Percentiles rank a stretch among this genome's conserved stretches.
phyloP scores from a whole-genome alignment of 306 rosid species.

The Medicago arabica region DNA sequence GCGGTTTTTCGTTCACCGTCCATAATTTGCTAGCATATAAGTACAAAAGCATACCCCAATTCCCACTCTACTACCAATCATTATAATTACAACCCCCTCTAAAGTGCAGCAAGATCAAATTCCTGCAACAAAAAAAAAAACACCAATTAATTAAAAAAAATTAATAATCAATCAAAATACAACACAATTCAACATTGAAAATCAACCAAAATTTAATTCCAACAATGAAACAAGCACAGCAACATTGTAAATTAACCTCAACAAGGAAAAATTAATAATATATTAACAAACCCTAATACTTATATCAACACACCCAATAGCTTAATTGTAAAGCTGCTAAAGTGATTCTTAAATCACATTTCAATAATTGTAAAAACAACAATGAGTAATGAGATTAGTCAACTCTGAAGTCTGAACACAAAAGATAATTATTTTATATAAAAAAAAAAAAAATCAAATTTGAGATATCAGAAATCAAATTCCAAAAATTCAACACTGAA shows the following conservation, averaged over 20 bases:
- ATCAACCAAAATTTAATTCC: not conserved
- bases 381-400: not conserved
- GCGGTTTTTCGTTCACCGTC: slow-evolving; percentile 63
- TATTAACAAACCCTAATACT: not conserved
- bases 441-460: not conserved
- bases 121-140: slow-evolving; percentile 40
- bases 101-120: slow-evolving; percentile 45
- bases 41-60: slow-evolving; percentile 60
- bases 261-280: not conserved
- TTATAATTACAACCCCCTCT: slow-evolving; percentile 58
- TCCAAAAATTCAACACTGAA: not conserved
- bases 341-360: not conserved
- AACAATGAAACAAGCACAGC: not conserved
- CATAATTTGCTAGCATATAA: slow-evolving; percentile 61
- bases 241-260: not conserved
- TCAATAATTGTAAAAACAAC: too few species aligned
- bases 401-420: not conserved
- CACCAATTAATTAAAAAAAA: not conserved
- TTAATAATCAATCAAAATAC: not conserved
- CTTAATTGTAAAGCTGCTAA: not conserved
- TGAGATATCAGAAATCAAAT: slow-evolving; percentile 2
- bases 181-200: not conserved
- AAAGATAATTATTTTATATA: not conserved
- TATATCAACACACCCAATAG: not conserved
- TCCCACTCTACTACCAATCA: slow-evolving; percentile 71